Evolutionary conservation across 768 basidiomycete genomes (phyloP).

Genomic region (Leccinum boreale): DNA sequence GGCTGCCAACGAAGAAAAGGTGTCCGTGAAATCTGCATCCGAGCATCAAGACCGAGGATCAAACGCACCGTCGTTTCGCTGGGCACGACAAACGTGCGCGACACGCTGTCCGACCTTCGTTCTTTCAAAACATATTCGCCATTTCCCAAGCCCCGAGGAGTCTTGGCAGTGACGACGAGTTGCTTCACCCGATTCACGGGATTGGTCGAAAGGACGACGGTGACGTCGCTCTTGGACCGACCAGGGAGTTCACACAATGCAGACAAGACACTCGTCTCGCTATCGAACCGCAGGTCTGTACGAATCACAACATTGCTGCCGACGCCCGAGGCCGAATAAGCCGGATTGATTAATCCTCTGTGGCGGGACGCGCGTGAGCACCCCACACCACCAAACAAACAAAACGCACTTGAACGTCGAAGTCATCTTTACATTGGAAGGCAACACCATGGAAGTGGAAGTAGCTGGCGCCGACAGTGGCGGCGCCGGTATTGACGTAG

Average conservation of each 20-base stretch:
- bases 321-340: slow-evolving; percentile 14
- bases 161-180: slow-evolving; percentile 52
- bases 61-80: slow-evolving; percentile 50
- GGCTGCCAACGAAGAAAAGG: slow-evolving; percentile 32
- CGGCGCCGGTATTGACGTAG: slow-evolving; percentile 8
- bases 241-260: slow-evolving; percentile 72
- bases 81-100: slow-evolving; percentile 53
- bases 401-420: slow-evolving; percentile 23
- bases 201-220: slow-evolving; percentile 58
- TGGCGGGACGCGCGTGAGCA: slow-evolving; percentile 12
- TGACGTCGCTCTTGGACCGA: slow-evolving; percentile 54
- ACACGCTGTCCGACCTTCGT: slow-evolving; percentile 50
- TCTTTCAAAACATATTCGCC: slow-evolving; percentile 48
- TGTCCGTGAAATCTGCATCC: slow-evolving; percentile 5
- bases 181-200: slow-evolving; percentile 60
- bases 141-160: slow-evolving; percentile 39
- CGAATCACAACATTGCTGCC: slow-evolving; percentile 46
- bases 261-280: slow-evolving; percentile 46
- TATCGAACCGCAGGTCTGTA: slow-evolving; percentile 53
- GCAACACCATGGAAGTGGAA: not conserved
- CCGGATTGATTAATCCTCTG: slow-evolving; percentile 26
- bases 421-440: slow-evolving; percentile 3
- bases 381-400: not conserved
- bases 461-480: not conserved
- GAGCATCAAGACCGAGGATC: slow-evolving; percentile 15